These are phyloP conservation scores for Ustilago sp. DNA, from an alignment of 1,284 basidiomycete species.

Conservation along the genomic window DNA sequence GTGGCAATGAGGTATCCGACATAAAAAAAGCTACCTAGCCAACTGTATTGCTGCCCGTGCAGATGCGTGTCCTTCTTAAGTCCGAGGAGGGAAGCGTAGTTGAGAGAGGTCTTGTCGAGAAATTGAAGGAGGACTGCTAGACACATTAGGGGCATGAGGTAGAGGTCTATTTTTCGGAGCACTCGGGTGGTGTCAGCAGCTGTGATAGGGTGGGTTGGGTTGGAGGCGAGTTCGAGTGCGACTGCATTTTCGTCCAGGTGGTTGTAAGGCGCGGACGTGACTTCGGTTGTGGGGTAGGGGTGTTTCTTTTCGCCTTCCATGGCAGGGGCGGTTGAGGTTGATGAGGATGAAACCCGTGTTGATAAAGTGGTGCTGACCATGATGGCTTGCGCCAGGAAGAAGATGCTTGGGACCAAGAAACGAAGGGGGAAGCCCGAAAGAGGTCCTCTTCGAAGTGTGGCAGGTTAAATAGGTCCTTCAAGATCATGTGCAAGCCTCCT, in stretches of 20 bases:
- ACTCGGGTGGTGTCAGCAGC: constrained; percentile 45
- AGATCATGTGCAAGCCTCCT: neutral
- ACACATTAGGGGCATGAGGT: constrained; percentile 64
- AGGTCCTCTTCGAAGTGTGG: neutral
- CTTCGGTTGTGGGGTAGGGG: neutral
- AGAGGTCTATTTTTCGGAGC: constrained; percentile 63
- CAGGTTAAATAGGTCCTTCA: neutral
- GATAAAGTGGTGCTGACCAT: no score
- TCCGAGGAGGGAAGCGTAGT: constrained; percentile 62
- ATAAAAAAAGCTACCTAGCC: constrained; percentile 66
- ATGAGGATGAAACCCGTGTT: neutral
- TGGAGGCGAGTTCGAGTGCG: constrained; percentile 27
- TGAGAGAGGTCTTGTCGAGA: constrained; percentile 63
- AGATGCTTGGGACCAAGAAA: no score
- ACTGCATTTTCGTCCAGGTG: constrained; percentile 32
- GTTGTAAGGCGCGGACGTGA: neutral
- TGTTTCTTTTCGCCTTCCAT: neutral
- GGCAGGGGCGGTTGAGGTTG: neutral
- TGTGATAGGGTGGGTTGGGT: constrained; percentile 18
- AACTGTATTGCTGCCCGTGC: constrained; percentile 58
- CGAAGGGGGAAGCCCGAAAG: neutral
- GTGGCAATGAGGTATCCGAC: constrained; percentile 59
- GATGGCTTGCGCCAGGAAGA: no score
- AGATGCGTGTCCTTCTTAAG: constrained; percentile 59
- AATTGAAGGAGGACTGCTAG: constrained; percentile 58